Base-by-base conservation (phyloP, 768 basidiomycete species). In the Suillus clintonianus region DNA sequence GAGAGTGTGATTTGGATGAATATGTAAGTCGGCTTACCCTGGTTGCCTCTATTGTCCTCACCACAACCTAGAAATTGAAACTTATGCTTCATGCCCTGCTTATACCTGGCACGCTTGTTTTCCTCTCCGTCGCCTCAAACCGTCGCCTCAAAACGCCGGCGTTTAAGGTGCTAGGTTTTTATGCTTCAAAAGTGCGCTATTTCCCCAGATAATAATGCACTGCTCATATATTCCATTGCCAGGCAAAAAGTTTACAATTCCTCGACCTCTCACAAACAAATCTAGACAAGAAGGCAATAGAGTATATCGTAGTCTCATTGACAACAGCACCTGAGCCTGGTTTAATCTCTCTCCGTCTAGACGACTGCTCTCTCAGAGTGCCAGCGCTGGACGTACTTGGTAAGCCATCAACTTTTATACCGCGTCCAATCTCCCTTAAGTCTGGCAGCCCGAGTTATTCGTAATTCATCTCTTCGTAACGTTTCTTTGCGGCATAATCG, bases 401-500 rank as follows among this genome's bases (percentile, higher is more conserved):
- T 94, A 70, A 69, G 90, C 80, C 41, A 32, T 59, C 22, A 11
- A 42, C n/a, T 34, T 45, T 24, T 6, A 22, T 11, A 27, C 37
- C 42, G 19, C 27, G 9, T 59, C 39, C 4, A 24, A 3, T 8
- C 22, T 66, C 14, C 41, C 19, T 17, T 30, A 54, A 27, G 32
- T 42, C 13, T 51, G 39, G 48, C 68, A 95, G 94, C 92, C 19
- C 89, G 94, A 62, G 87, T 87, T 15, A 87, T 98, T 19, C 91
- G 97, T 5, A 87, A 85, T 0, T 95, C 94, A 0, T 88, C 89
- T 0, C 77, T 99, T 62, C 86, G 88, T 63, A 94, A 99, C 71
- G 89, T 99, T 56, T 97, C 95, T 5, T 78, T 99, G 27, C 87
- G 97, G 17, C 85, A 93, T 53, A 99, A 99, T 76, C 86, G 86